A percentile compares a stretch with the other conserved stretches of the same genome.
Conservation (phyloP, 2,329 filamentous ascomycete species). For the Phaeosphaeria sp. region DNA sequence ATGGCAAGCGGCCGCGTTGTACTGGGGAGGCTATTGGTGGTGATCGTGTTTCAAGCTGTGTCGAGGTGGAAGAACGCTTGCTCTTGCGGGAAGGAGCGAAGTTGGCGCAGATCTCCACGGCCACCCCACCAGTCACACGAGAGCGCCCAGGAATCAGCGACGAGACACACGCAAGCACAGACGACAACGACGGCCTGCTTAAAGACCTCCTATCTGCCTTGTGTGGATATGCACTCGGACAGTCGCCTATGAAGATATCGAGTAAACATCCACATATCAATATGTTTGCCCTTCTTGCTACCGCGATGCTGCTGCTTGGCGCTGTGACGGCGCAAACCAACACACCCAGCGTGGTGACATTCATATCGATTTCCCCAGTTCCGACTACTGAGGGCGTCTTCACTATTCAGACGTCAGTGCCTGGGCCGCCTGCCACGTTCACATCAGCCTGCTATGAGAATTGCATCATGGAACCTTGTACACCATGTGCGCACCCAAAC, state of each 20-base stretch:
- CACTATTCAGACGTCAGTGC: slow-evolving; percentile 38
- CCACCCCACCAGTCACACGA: slow-evolving; percentile 22
- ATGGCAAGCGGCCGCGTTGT: slow-evolving; percentile 22
- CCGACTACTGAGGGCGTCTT: slow-evolving; percentile 29
- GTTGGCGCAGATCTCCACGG: slow-evolving; percentile 13
- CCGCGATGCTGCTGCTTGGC: slow-evolving; percentile 38
- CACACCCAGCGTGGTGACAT: slow-evolving; percentile 19
- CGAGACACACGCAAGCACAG: slow-evolving; percentile 14
- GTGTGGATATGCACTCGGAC: background rate
- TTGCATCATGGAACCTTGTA: slow-evolving; percentile 36
- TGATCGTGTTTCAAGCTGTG: slow-evolving; percentile 28
- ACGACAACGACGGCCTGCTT: background rate
- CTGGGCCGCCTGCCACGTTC: slow-evolving; percentile 19
- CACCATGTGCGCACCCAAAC: slow-evolving; percentile 28
- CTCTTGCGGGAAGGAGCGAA: slow-evolving; percentile 43
- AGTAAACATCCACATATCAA: slow-evolving; percentile 6
- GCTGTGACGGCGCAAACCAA: slow-evolving; percentile 26
- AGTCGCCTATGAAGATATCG: background rate
- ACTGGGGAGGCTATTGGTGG: slow-evolving; percentile 29
- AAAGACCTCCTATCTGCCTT: background rate
- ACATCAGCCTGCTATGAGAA: slow-evolving; percentile 33
- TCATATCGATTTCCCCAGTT: slow-evolving; percentile 15
- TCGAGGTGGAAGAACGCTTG: slow-evolving; percentile 24
- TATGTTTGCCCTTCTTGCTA: slow-evolving; percentile 32
- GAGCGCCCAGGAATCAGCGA: slow-evolving; percentile 6